Base-by-base conservation (phyloP, 2,329 filamentous ascomycete genomes). In the Pestalotiopsis sp. region DNA sequence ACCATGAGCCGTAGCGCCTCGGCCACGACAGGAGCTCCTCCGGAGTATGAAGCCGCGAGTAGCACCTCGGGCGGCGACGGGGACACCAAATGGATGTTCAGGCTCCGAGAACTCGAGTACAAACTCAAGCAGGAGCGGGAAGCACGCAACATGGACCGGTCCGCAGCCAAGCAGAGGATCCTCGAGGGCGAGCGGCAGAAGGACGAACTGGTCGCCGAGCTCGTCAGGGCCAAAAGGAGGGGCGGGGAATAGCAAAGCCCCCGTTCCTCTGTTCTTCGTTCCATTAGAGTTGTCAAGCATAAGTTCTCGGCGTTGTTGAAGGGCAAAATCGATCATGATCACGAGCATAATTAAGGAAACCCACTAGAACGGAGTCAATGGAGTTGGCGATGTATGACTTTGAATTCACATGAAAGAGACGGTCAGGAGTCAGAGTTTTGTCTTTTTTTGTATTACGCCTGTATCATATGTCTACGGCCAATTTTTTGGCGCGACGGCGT, bases 51-150 rank as follows among this genome's bases (percentile, higher is more conserved):
- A 14, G 52, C 58, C 17, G 31, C 52, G 7, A n/a, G 5, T 12
- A 31, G 23, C 64, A 60, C 52, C 20, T 56, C 66, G 3, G 23
- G 23, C 36, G 36, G 63, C 31, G 70, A 73, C 49, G 82, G 82
- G 52, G 92, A 95, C 73, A 91, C 93, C 72, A 89, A 92, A 73
- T 97, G 94, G 93, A 90, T 97, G 72, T 88, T 97, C 71, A 85
- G 96, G 6, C 85, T 98, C 41, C 90, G 93, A 68, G 95, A 98
- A 77, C 84, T 98, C 73, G 96, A 99, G 83, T 88, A 91, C 72
- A 90, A 97, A 74, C 85, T 99, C 20, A 97, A 97, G 79, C 91
- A 93, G 60, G 96, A 99, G 82, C 85, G 96, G 14, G 96, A 98
- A 80, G 94, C 91, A 1, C 85, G 96, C 59, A 84, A 97, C 66